Evolutionary conservation across 345 rosid species (phyloP).

Genomic region (Cochlearia excelsa): DNA sequence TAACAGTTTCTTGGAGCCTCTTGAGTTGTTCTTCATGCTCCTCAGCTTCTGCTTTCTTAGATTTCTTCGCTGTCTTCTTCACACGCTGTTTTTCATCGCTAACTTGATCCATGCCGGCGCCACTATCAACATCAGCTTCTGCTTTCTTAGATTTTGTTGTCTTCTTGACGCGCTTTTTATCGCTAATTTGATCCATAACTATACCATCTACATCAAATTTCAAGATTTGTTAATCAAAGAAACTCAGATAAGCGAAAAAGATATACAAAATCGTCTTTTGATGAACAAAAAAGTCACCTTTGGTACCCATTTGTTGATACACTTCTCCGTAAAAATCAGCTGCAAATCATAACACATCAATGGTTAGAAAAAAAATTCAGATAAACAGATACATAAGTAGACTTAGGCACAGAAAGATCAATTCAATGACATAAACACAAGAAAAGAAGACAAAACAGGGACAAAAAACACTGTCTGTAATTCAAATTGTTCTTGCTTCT

Average conservation of each 20-base stretch:
- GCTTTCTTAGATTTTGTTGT: slow-evolving; percentile 40
- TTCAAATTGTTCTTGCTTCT: too few relatives aligned
- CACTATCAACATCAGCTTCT: background rate
- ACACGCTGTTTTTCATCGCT: slow-evolving; percentile 20
- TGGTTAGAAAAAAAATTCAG: background rate
- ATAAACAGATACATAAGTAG: too few relatives aligned
- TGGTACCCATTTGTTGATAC: slow-evolving; percentile 20
- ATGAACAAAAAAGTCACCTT: slow-evolving; percentile 14
- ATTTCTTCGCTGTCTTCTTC: slow-evolving; percentile 29
- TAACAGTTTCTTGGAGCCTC: slow-evolving; percentile 68
- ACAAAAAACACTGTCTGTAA: too few relatives aligned
- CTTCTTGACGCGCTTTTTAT: slow-evolving; percentile 27
- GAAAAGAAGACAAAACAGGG: too few relatives aligned
- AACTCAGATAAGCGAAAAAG: too few relatives aligned
- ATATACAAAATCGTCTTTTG: background rate
- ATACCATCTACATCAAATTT: slow-evolving; percentile 20
- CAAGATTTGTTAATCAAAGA: background rate
- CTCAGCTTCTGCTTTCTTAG: slow-evolving; percentile 46
- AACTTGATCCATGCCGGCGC: background rate
- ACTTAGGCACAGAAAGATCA: too few relatives aligned
- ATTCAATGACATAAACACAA: too few relatives aligned
- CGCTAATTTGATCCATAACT: slow-evolving; percentile 4
- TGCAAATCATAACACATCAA: slow-evolving; percentile 6
- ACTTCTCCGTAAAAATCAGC: slow-evolving; percentile 1
- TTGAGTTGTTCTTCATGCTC: slow-evolving; percentile 75